Conservation (phyloP, 2,329 filamentous ascomycete species). For the Knoxdaviesia proteae region DNA sequence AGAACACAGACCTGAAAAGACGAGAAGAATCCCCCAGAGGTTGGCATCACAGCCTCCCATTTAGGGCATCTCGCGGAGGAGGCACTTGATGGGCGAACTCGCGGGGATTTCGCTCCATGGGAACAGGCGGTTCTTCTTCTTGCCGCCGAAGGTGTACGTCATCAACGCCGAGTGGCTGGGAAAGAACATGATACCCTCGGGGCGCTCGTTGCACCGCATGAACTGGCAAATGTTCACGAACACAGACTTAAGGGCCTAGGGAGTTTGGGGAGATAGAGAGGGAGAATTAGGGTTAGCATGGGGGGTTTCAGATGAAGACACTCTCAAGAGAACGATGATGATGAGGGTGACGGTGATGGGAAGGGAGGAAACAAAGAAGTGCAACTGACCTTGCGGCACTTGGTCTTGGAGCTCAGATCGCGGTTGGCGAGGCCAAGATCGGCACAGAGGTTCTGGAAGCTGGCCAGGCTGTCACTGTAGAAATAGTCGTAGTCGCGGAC, state of each 20-base stretch:
- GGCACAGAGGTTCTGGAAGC: slow-evolving; percentile 22
- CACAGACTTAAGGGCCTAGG: slow-evolving; percentile 12
- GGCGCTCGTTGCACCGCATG: slow-evolving; percentile 13
- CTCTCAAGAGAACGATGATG: too few relatives aligned
- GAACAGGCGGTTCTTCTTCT: slow-evolving; percentile 16
- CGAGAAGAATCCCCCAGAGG: too few relatives aligned
- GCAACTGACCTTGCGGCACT: slow-evolving; percentile 21
- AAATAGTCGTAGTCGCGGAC: slow-evolving; percentile 9
- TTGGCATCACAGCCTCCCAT: too few relatives aligned
- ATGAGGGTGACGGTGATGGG: not conserved
- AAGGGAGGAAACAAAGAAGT: not conserved
- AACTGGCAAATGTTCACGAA: slow-evolving; percentile 30
- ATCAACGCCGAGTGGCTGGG: slow-evolving; percentile 12
- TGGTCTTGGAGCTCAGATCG: slow-evolving; percentile 18
- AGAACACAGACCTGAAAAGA: too few relatives aligned
- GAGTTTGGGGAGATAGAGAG: too few relatives aligned
- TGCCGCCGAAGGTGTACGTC: slow-evolving; percentile 12
- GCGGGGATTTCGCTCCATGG: slow-evolving; percentile 21
- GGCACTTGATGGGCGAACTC: slow-evolving; percentile 16
- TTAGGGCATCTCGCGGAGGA: slow-evolving; percentile 15
- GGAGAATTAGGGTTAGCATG: too few relatives aligned
- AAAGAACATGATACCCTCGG: slow-evolving; percentile 13
- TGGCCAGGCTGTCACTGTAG: slow-evolving; percentile 12
- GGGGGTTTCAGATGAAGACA: too few relatives aligned
- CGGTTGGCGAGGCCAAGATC: slow-evolving; percentile 18